phyloP scores from a whole-genome alignment of 352 stramenopile species.

The Globisporangium perplexum region DNA sequence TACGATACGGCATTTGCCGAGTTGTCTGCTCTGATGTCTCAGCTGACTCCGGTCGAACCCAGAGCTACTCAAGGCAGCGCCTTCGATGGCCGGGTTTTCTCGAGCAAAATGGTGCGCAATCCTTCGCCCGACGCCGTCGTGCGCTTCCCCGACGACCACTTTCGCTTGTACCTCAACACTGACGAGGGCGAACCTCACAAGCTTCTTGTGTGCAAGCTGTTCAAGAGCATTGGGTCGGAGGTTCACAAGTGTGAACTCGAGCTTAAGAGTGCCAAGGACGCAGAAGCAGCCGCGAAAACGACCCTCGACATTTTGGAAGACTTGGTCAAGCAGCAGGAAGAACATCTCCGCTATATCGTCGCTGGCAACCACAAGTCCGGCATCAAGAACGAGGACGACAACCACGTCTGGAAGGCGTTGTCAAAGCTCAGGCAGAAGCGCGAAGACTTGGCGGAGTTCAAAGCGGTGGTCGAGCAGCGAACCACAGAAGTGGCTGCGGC shows the following conservation, averaged over 20 bases:
- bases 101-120: constrained; percentile 25
- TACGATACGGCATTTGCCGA: constrained; percentile 16
- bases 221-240: constrained; percentile 39
- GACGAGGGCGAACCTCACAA: constrained; percentile 10
- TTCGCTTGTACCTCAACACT: constrained; percentile 33
- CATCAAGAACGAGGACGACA: constrained; percentile 18
- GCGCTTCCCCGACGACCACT: constrained; percentile 35
- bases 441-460: constrained; percentile 31
- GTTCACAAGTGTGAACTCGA: constrained; percentile 20
- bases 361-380: constrained; percentile 18
- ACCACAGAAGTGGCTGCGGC: constrained; percentile 5
- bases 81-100: constrained; percentile 35
- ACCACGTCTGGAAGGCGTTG: constrained; percentile 18
- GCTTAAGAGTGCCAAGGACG: constrained; percentile 8
- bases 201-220: constrained; percentile 41
- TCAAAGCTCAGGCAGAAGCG: constrained; percentile 45
- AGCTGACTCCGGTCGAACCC: constrained; percentile 9
- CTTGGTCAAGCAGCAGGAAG: constrained; percentile 30
- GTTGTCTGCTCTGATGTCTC: constrained; percentile 18
- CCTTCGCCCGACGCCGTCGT: constrained; percentile 39
- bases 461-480: constrained; percentile 17
- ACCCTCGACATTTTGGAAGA: constrained; percentile 27
- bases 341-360: constrained; percentile 26
- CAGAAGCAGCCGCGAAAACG: constrained; percentile 19
- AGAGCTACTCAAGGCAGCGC: not conserved